phyloP scores from a whole-genome alignment of 2,329 filamentous ascomycete species.

The Aspergillus terreus region DNA sequence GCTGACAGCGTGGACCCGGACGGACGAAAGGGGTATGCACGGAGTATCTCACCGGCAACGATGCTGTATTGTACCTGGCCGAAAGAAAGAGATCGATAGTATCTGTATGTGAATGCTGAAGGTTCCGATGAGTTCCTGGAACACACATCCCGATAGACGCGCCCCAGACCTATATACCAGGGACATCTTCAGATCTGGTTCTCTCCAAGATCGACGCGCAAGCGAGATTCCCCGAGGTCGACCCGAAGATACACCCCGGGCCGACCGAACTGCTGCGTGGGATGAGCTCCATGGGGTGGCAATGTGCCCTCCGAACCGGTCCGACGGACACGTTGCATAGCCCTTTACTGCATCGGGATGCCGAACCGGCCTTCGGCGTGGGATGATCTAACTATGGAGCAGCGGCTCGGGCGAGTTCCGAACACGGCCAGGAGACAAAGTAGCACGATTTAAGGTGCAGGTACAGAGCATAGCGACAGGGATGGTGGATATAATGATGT shows the following conservation, averaged over 20 bases:
- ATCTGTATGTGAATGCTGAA: too few species aligned
- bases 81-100: too few species aligned
- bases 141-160: too few species aligned
- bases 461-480: not conserved
- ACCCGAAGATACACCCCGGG: conserved; percentile 1
- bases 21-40: too few species aligned
- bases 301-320: conserved; percentile 2
- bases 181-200: too few species aligned
- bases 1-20: too few species aligned
- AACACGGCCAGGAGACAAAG: not conserved
- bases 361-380: conserved; percentile 5
- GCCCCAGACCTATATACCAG: too few species aligned
- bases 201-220: too few species aligned
- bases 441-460: not conserved
- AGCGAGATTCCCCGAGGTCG: conserved; percentile 5
- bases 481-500: not conserved
- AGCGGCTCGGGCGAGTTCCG: conserved; percentile 5
- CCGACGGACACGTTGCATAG: not conserved
- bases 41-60: too few species aligned
- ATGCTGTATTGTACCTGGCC: too few species aligned
- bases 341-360: conserved; percentile 5
- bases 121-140: too few species aligned
- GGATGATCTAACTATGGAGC: not conserved
- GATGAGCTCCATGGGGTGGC: conserved; percentile 7
- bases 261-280: conserved; percentile 1